Evolutionary conservation across 164 flowering plant species (phyloP).

Genomic region (Cinnamomum micranthum): DNA sequence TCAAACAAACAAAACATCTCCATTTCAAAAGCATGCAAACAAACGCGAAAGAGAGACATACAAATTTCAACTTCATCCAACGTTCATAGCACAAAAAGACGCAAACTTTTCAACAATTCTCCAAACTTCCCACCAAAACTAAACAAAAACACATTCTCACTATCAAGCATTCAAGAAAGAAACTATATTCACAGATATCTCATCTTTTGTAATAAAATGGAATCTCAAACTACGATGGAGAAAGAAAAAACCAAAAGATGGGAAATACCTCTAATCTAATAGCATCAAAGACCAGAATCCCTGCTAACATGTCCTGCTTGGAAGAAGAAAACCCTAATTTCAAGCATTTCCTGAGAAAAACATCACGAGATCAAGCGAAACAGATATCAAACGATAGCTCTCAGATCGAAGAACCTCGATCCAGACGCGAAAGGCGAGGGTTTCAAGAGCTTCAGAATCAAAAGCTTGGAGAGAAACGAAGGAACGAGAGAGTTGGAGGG

Average conservation of each 20-base stretch:
- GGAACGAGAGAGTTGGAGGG: background rate
- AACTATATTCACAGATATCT: background rate
- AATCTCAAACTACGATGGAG: background rate
- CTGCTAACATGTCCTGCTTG: slow-evolving; percentile 5
- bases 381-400: slow-evolving; percentile 6
- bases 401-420: slow-evolving; percentile 13
- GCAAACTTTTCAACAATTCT: background rate
- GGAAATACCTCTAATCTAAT: slow-evolving; percentile 8
- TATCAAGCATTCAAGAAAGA: background rate
- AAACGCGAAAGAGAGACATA: too few species aligned
- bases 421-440: slow-evolving; percentile 9
- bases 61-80: background rate
- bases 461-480: slow-evolving; percentile 5
- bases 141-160: background rate
- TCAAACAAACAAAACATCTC: too few species aligned
- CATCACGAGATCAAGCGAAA: slow-evolving; percentile 6
- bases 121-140: background rate
- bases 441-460: background rate
- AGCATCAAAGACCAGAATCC: slow-evolving; percentile 1
- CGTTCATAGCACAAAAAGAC: background rate
- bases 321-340: slow-evolving; percentile 8
- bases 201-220: background rate
- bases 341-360: slow-evolving; percentile 8
- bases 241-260: background rate
- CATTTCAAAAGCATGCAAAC: background rate